These are phyloP conservation scores for Actinidia polygama DNA, from an alignment of 179 eudicot genomes.

Conservation along the genomic window DNA sequence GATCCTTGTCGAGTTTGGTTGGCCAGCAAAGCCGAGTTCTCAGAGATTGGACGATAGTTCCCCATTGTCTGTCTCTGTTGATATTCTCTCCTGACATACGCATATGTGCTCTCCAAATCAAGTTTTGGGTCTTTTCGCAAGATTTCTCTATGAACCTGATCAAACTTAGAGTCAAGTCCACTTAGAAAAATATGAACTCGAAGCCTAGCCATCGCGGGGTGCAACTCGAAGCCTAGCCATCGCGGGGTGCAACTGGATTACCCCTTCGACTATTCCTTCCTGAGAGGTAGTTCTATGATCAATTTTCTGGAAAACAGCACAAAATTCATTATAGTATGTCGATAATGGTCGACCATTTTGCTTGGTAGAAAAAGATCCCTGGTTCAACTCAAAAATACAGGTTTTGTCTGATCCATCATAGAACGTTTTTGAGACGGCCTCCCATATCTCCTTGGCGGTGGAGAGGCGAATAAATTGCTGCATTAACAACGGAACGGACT, in stretches of 20 bases:
- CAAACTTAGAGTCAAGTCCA: too few species aligned
- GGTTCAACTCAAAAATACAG: neutral
- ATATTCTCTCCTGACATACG: neutral
- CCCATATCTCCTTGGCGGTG: conserved; percentile 18
- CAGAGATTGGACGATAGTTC: neutral
- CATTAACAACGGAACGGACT: neutral
- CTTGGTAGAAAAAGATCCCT: neutral
- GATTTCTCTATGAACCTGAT: conserved; percentile 5
- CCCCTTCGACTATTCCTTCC: neutral
- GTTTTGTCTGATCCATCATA: conserved; percentile 20
- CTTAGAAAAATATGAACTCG: too few species aligned
- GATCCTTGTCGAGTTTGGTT: neutral
- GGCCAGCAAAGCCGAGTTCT: neutral
- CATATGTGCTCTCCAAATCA: conserved; percentile 9
- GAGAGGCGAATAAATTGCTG: neutral
- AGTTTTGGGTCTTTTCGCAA: conserved; percentile 21
- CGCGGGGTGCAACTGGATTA: neutral
- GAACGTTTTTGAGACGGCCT: conserved; percentile 20
- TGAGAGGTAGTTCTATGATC: neutral
- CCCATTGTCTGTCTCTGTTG: neutral
- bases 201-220: too few species aligned
- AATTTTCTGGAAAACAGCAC: neutral
- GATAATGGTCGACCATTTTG: neutral
- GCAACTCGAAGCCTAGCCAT: conserved; percentile 1
- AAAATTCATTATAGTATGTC: neutral